Evolutionary conservation across 2,329 filamentous ascomycete genomes (phyloP).

Genomic region (Escovopsis sp.): DNA sequence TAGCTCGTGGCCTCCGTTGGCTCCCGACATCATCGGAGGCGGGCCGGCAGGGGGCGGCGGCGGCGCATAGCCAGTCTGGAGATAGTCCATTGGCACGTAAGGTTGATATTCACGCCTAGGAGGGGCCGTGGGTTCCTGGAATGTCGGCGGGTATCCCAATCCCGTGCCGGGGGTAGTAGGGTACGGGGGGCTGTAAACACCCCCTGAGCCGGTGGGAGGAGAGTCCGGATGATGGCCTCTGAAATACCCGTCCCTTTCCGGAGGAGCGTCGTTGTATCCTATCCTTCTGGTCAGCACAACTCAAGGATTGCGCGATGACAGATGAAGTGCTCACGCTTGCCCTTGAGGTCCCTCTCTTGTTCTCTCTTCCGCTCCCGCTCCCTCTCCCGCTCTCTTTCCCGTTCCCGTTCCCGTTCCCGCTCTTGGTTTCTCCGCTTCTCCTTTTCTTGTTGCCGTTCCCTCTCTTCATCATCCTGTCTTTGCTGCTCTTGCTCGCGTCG

Average conservation of each 20-base stretch:
- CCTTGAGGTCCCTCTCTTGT: constrained; percentile 5
- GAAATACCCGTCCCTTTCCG: constrained; percentile 14
- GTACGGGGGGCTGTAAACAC: constrained; percentile 32
- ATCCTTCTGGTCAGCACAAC: constrained; percentile 3
- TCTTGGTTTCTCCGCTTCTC: not conserved
- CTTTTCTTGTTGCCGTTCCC: not conserved
- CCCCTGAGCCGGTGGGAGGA: constrained; percentile 36
- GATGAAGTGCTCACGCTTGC: constrained; percentile 13
- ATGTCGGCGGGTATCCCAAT: constrained; percentile 10
- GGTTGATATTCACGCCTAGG: constrained; percentile 21
- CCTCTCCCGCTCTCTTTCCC: not conserved
- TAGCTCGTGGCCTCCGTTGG: constrained; percentile 3
- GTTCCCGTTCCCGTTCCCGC: not conserved
- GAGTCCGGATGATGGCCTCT: constrained; percentile 26
- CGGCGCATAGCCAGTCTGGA: constrained; percentile 20
- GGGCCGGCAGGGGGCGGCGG: constrained; percentile 23
- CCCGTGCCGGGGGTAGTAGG: constrained; percentile 16
- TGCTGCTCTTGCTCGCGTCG: not conserved
- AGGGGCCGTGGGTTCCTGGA: constrained; percentile 18
- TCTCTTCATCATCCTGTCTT: not conserved
- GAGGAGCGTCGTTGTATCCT: constrained; percentile 2
- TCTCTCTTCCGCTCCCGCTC: not conserved
- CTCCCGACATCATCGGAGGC: constrained; percentile 3
- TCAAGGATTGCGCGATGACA: not conserved
- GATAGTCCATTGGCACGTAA: constrained; percentile 29